Base-by-base conservation (phyloP, 768 basidiomycete species). In the Phanerodontia chrysosporium region DNA sequence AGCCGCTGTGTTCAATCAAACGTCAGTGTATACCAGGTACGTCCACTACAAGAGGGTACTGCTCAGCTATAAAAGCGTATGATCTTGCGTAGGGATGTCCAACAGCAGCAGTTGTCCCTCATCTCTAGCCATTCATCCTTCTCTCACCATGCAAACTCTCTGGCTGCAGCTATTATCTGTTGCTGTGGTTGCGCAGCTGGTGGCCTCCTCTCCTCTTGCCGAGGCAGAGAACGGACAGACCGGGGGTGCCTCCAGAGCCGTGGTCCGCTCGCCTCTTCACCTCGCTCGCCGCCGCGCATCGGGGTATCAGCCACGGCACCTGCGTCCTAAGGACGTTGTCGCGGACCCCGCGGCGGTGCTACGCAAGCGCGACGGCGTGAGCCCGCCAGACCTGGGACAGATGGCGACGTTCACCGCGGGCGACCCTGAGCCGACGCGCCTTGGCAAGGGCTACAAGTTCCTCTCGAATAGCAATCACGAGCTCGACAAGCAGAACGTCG, bases 401-500 rank as follows among this genome's bases (percentile, higher is more conserved):
- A 59, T 66, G 29, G 67, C 65, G n/a, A 57, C 51, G 36, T 68
- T 66, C 39, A 58, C 36, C 35, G 59, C 56, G 35, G 42, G 53
- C 29, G 61, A 61, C 39, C 67, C 67, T 18, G 30, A 66, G 59
- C 67, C 67, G 12, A 63, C 62, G 14, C 63, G 67, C 8, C 60
- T 62, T n/a, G 60, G 59, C n/a, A 39, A 46, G 42, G 67, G 67
- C 32, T 65, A 57, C 55, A 62, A 61, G 21, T 66, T 64, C 62
- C 45, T 65, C 28, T 52, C 53, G 27, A 56, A 51, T 32, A 64
- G 61, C 56, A 68, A 68, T 60, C 61, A 64, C 51, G 63, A 55
- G 27, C 60, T 68, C 35, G 67, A 68, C 51, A 48, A 49, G 54
- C 63, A 66, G 44, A 68, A 68, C 54, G 29, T 58, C 39, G 67